phyloP scores from a whole-genome alignment of 768 basidiomycete species.

The Asterophora parasitica region DNA sequence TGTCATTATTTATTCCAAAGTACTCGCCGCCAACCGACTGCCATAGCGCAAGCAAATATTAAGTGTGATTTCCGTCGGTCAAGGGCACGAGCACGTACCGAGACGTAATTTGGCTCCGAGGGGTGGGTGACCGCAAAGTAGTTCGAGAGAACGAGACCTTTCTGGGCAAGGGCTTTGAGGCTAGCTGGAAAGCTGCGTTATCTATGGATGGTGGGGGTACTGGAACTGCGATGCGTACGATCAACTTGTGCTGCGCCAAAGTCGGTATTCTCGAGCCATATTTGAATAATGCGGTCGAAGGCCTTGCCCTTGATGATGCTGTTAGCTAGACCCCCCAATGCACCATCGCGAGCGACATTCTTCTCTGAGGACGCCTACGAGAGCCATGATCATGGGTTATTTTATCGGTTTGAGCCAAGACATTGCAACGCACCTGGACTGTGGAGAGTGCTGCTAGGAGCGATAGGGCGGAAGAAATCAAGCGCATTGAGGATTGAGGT shows the following conservation, averaged over 20 bases:
- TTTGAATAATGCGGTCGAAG: slow-evolving; percentile 29
- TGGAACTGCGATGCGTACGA: slow-evolving; percentile 8
- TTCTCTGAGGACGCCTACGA: slow-evolving; percentile 1
- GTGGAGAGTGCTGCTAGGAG: neutral
- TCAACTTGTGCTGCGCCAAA: slow-evolving; percentile 29
- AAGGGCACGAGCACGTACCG: slow-evolving; percentile 14
- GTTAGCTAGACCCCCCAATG: neutral
- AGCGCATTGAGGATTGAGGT: neutral
- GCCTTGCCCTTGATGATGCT: slow-evolving; percentile 19
- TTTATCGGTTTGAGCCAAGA: neutral
- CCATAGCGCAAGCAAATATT: neutral
- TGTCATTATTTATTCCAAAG: slow-evolving; percentile 41
- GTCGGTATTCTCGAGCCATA: slow-evolving; percentile 65
- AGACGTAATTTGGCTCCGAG: slow-evolving; percentile 58
- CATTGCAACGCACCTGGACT: neutral
- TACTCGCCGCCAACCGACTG: slow-evolving; percentile 14
- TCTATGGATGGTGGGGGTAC: slow-evolving; percentile 2
- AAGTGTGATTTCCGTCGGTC: slow-evolving; percentile 17
- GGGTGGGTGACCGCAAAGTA: slow-evolving; percentile 53
- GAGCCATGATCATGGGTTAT: neutral
- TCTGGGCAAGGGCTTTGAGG: slow-evolving; percentile 35
- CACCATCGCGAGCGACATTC: neutral
- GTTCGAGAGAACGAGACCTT: slow-evolving; percentile 44
- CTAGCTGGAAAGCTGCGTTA: slow-evolving; percentile 11
- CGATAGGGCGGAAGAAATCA: neutral